phyloP scores from a whole-genome alignment of 73 alveolate species.

The Uronychia binucleata region DNA sequence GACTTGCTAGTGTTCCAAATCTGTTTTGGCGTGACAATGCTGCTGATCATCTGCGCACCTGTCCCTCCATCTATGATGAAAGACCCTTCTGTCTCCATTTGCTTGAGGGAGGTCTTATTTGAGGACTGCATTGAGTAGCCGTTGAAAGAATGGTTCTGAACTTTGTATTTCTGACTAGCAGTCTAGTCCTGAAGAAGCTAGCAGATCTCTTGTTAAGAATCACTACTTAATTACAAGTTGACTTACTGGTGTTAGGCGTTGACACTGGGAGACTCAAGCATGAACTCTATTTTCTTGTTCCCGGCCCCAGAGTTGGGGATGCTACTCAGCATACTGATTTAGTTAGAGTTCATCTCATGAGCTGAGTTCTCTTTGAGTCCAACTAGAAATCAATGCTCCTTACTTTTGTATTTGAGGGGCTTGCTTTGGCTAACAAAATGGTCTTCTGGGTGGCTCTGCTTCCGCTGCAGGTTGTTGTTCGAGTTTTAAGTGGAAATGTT shows the following conservation, averaged over 20 bases:
- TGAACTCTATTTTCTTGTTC: background rate
- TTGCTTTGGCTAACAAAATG: background rate
- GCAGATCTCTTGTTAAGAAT: background rate
- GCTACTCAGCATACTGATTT: background rate
- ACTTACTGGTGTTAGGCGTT: background rate
- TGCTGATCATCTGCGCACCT: background rate
- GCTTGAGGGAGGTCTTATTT: background rate
- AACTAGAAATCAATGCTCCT: too few relatives aligned
- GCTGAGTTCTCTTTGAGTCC: too few relatives aligned
- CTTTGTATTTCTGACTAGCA: background rate
- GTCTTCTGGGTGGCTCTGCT: background rate
- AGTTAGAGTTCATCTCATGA: background rate
- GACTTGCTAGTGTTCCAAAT: background rate
- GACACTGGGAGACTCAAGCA: background rate
- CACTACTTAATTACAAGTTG: background rate
- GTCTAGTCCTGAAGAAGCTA: too few relatives aligned
- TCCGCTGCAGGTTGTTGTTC: background rate
- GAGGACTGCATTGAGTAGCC: background rate
- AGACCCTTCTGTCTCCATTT: background rate
- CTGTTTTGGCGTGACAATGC: background rate
- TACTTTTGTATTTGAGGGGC: background rate
- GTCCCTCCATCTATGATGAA: background rate
- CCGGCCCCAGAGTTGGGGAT: background rate
- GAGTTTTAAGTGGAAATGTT: too few relatives aligned
- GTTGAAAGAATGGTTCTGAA: background rate